Base-by-base conservation (phyloP, 116 monocot genomes). In the Cymodocea nodosa region DNA sequence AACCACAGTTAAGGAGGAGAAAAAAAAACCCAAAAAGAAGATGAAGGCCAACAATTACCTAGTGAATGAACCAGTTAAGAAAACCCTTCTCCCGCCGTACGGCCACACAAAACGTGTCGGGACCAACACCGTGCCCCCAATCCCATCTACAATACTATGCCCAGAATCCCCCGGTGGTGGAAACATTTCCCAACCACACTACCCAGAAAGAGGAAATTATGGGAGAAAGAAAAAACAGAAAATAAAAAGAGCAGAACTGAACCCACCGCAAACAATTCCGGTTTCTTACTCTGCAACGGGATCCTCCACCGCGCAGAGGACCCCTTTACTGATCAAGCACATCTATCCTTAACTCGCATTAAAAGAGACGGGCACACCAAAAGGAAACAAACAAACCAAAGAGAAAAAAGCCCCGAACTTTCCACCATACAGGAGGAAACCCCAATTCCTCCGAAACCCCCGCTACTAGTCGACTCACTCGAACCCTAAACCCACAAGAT, bases 81-180 rank as follows among this genome's bases (percentile, higher is more conserved):
- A 71, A 44, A 92, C 88, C 55, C 85, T 80, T 62, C 52, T 82
- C 35, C 92, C 92, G 0, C 92, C 92, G 70, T 92, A 78, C 12
- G 83, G 88, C 92, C 92, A 92, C 14, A 92, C 85, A 51, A 92
- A 92, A 12, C 83, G 74, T 0, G 75, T 75, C 14, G 85, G 88
- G 39, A 87, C 65, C 10, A 76, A 65, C 35, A 70, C 52, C 4
- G 54, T 69, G 16, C 73, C 75, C 0, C 53, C 74, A 15, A 37
- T 20, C 19, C 68, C 74, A 53, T 50, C 66, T 3, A 15, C 73
- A 52, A 18, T 18, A 57, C 44, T 59, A 20, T 62, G 67, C 17
- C 67, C 58, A 13, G 82, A 68, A 74, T 84, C 79, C 24, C 79
- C 55, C 40, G 77, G 81, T 17, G 89, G 48, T 34, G 71, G 60